Evolutionary conservation across 2,329 filamentous ascomycete species (phyloP).

Genomic region (Colletotrichum lupini): DNA sequence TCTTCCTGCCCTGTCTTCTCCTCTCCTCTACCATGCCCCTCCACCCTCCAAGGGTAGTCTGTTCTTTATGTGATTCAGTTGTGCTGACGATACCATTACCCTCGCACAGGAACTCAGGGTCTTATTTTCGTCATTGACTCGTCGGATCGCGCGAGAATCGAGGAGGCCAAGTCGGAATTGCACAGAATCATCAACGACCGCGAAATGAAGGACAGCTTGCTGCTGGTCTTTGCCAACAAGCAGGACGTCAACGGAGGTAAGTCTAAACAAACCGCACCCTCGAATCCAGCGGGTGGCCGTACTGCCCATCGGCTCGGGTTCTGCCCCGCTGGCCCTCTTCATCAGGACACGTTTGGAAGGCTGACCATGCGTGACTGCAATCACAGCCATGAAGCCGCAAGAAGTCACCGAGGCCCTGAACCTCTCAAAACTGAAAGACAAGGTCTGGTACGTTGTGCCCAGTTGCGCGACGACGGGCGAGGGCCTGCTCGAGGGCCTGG

Average conservation of each 20-base stretch:
- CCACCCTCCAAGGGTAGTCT: background rate
- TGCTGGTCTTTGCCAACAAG: slow-evolving; percentile 99
- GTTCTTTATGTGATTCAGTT: background rate
- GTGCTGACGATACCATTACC: slow-evolving; percentile 1
- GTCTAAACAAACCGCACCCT: background rate
- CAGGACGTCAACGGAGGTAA: slow-evolving; percentile 89
- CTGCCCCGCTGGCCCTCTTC: background rate
- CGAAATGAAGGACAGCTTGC: slow-evolving; percentile 94
- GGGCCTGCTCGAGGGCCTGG: slow-evolving; percentile 83
- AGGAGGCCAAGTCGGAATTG: slow-evolving; percentile 91
- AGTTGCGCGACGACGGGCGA: slow-evolving; percentile 86
- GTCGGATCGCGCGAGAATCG: slow-evolving; percentile 89
- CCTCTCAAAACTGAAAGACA: slow-evolving; percentile 82
- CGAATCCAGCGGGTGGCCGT: background rate
- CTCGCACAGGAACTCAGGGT: slow-evolving; percentile 84
- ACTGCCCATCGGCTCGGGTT: background rate
- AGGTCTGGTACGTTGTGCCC: slow-evolving; percentile 86
- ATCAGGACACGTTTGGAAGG: background rate
- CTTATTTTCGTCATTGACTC: slow-evolving; percentile 99
- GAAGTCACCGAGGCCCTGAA: slow-evolving; percentile 84
- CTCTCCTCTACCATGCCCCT: slow-evolving; percentile 6
- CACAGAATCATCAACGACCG: slow-evolving; percentile 98
- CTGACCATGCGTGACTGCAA: slow-evolving; percentile 6
- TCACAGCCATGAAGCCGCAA: slow-evolving; percentile 79
- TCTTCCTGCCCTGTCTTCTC: slow-evolving; percentile 11